Percentiles rank a stretch among this genome's conserved stretches.
These are phyloP conservation scores for Akanthomyces uredinophilus DNA, from an alignment of 2,329 filamentous ascomycete species.

Conservation along the genomic window DNA sequence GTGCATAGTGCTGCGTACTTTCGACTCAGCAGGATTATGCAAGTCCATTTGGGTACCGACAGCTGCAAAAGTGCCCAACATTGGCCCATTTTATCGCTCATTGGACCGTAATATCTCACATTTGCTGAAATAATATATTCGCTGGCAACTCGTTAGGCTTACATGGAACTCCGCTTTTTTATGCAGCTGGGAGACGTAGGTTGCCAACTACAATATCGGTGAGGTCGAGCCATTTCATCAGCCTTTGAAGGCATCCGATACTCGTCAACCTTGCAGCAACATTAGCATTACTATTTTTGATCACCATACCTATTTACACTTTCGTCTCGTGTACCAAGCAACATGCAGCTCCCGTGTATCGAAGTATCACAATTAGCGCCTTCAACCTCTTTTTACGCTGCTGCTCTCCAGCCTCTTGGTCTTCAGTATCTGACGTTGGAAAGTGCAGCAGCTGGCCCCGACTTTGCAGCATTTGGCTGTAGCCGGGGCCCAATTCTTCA, in stretches of 20 bases:
- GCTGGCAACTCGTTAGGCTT: slow-evolving; percentile 3
- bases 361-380: slow-evolving; percentile 72
- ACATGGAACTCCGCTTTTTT: slow-evolving; percentile 13
- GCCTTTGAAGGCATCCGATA: not conserved
- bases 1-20: not conserved
- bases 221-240: not conserved
- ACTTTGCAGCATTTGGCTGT: slow-evolving; percentile 9
- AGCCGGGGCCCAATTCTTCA: slow-evolving; percentile 35
- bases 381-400: slow-evolving; percentile 78
- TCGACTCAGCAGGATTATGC: not conserved
- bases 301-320: not conserved
- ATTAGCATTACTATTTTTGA: not conserved
- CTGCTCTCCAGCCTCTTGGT: slow-evolving; percentile 71
- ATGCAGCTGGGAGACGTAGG: not conserved
- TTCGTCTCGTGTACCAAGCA: slow-evolving; percentile 13
- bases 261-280: too few relatives aligned
- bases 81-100: slow-evolving; percentile 9
- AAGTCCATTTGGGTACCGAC: not conserved
- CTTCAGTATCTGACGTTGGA: slow-evolving; percentile 51
- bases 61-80: slow-evolving; percentile 11
- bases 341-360: slow-evolving; percentile 44
- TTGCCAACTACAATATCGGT: not conserved
- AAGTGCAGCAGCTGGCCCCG: not conserved
- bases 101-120: slow-evolving; percentile 9
- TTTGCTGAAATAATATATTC: not conserved